A percentile compares a stretch with the other conserved stretches of the same genome.
Evolutionary conservation across 2,329 filamentous ascomycete species (phyloP).

Genomic region (Truncatella angustata): DNA sequence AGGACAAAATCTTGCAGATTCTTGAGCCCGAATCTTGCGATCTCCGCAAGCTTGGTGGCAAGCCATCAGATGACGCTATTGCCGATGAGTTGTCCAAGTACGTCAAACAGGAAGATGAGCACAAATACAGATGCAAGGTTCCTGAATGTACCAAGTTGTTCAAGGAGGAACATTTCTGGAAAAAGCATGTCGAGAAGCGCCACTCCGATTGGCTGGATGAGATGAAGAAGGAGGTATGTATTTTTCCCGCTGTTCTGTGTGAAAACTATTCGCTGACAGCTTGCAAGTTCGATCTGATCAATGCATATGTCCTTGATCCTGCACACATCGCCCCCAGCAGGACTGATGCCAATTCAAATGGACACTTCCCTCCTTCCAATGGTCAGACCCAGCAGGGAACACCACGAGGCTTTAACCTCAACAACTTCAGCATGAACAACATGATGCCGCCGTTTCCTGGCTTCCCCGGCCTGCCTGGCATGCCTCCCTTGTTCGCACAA

Average conservation of each 20-base stretch:
- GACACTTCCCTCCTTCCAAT: slow-evolving; percentile 83
- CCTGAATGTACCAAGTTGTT: slow-evolving; percentile 96
- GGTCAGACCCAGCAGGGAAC: slow-evolving; percentile 78
- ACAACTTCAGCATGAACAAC: slow-evolving; percentile 63
- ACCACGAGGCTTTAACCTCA: slow-evolving; percentile 85
- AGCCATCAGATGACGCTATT: slow-evolving; percentile 78
- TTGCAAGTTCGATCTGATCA: slow-evolving; percentile 78
- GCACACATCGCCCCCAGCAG: slow-evolving; percentile 91
- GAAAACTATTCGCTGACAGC: slow-evolving; percentile 9
- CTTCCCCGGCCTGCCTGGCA: slow-evolving; percentile 53
- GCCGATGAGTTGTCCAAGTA: slow-evolving; percentile 83
- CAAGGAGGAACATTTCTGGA: slow-evolving; percentile 96
- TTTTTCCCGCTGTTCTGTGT: not conserved
- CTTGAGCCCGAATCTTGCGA: slow-evolving; percentile 87
- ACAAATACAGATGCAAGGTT: slow-evolving; percentile 95
- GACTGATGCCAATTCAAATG: slow-evolving; percentile 92
- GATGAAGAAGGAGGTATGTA: slow-evolving; percentile 77
- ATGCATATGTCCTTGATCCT: slow-evolving; percentile 91
- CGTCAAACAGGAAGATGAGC: slow-evolving; percentile 96
- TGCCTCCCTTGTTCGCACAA: slow-evolving; percentile 52
- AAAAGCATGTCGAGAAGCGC: slow-evolving; percentile 95
- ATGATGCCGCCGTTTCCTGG: slow-evolving; percentile 58
- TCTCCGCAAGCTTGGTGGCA: slow-evolving; percentile 86
- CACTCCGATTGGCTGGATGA: slow-evolving; percentile 83
- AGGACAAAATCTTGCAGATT: slow-evolving; percentile 92